Evolutionary conservation across 2,329 filamentous ascomycete species (phyloP).

Genomic region (Lachnellula subtilissima): DNA sequence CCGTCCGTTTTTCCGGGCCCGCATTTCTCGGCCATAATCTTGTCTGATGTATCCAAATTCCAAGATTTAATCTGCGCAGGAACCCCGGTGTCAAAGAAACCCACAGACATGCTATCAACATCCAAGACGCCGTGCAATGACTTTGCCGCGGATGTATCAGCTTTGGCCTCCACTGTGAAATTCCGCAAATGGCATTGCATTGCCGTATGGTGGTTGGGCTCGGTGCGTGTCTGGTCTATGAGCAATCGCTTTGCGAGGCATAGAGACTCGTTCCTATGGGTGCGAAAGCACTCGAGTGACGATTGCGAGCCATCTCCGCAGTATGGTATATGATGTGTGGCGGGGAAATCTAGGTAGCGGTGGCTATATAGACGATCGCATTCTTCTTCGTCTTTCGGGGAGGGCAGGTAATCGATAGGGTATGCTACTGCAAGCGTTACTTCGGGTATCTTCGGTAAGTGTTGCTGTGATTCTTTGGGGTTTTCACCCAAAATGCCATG

Average conservation of each 20-base stretch:
- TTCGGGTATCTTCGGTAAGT: too few relatives aligned
- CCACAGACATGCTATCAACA: slow-evolving; percentile 14
- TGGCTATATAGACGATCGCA: slow-evolving; percentile 7
- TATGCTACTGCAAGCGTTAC: background rate
- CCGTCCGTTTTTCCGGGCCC: slow-evolving; percentile 10
- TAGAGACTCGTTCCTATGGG: slow-evolving; percentile 10
- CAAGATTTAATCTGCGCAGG: slow-evolving; percentile 17
- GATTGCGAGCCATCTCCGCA: slow-evolving; percentile 8
- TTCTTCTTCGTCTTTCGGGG: slow-evolving; percentile 1
- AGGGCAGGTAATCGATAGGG: slow-evolving; percentile 5
- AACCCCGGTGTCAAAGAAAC: slow-evolving; percentile 25
- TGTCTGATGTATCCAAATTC: slow-evolving; percentile 7
- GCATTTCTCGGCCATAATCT: background rate
- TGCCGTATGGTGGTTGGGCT: slow-evolving; percentile 5
- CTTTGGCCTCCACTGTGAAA: slow-evolving; percentile 5
- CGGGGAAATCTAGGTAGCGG: slow-evolving; percentile 8
- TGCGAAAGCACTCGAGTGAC: slow-evolving; percentile 10
- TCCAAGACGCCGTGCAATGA: slow-evolving; percentile 14
- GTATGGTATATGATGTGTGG: slow-evolving; percentile 10
- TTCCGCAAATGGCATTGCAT: slow-evolving; percentile 16
- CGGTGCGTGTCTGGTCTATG: slow-evolving; percentile 3
- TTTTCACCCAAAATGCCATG: too few relatives aligned
- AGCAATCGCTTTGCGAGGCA: slow-evolving; percentile 16
- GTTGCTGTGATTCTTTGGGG: too few relatives aligned
- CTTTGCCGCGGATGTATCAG: slow-evolving; percentile 2